These are phyloP conservation scores for Hysterium pulicare DNA, from an alignment of 2,329 filamentous ascomycete species.

Conservation along the genomic window DNA sequence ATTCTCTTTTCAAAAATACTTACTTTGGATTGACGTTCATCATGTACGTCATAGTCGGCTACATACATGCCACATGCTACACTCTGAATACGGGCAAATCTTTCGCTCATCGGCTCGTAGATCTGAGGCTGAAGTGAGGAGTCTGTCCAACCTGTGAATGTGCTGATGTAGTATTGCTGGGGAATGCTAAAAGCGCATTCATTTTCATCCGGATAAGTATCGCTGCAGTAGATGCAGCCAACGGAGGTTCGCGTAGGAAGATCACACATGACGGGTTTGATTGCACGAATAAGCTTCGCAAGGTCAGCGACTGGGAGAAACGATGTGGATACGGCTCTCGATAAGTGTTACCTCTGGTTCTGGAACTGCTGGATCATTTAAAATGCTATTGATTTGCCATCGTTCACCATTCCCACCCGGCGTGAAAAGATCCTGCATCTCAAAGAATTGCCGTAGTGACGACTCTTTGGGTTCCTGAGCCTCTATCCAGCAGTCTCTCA, in stretches of 20 bases:
- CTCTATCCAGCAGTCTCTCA: neutral
- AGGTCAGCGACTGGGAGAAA: neutral
- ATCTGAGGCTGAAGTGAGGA: slow-evolving; percentile 4
- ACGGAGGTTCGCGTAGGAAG: slow-evolving; percentile 7
- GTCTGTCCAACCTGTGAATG: slow-evolving; percentile 11
- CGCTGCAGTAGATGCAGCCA: slow-evolving; percentile 7
- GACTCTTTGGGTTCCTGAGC: neutral
- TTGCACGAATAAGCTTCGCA: slow-evolving; percentile 6
- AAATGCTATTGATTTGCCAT: slow-evolving; percentile 11
- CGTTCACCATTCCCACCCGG: slow-evolving; percentile 6
- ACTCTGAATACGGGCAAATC: slow-evolving; percentile 1
- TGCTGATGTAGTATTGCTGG: slow-evolving; percentile 15
- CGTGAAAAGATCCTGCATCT: slow-evolving; percentile 4
- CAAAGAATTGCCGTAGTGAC: slow-evolving; percentile 7
- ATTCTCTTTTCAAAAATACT: neutral
- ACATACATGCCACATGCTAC: slow-evolving; percentile 12
- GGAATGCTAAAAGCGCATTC: slow-evolving; percentile 11
- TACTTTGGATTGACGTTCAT: slow-evolving; percentile 5
- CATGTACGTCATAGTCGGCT: slow-evolving; percentile 10
- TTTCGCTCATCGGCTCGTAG: slow-evolving; percentile 7
- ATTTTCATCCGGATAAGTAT: slow-evolving; percentile 11
- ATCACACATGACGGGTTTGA: slow-evolving; percentile 7
- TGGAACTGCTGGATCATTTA: slow-evolving; percentile 8
- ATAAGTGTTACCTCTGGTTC: neutral
- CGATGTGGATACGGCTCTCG: neutral